Evolutionary conservation across 1,284 basidiomycete genomes (phyloP).

Genomic region (Phaffia rhodozyma): DNA sequence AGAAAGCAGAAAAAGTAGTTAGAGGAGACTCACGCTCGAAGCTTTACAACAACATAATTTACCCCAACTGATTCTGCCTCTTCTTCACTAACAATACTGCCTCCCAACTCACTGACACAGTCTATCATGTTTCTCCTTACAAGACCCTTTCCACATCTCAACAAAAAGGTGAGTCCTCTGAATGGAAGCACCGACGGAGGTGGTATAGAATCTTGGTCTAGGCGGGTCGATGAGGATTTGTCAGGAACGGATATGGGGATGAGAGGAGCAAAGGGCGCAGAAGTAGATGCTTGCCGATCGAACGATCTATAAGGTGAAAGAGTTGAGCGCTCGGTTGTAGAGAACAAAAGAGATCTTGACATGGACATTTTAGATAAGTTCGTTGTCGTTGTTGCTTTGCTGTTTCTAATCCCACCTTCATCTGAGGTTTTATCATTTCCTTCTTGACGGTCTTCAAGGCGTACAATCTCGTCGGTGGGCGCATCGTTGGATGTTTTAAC

Average conservation of each 20-base stretch:
- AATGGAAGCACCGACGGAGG: background rate
- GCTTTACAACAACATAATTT: slow-evolving; percentile 12
- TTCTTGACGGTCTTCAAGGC: too few species aligned
- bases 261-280: background rate
- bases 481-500: too few species aligned
- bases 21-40: background rate
- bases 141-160: slow-evolving; percentile 1
- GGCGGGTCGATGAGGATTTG: background rate
- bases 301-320: background rate
- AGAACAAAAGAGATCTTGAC: background rate
- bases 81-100: slow-evolving; percentile 6
- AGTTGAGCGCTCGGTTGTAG: background rate
- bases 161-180: background rate
- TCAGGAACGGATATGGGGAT: background rate
- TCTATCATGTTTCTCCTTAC: slow-evolving; percentile 1
- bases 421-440: too few species aligned
- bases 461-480: too few species aligned
- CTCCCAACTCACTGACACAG: slow-evolving; percentile 6
- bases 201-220: background rate
- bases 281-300: background rate
- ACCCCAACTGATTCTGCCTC: background rate
- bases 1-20: too few species aligned
- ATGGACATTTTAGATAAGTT: too few species aligned
- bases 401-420: too few species aligned
- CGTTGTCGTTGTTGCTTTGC: too few species aligned